A percentile compares a stretch with the other conserved stretches of the same genome.
Evolutionary conservation across 345 rosid genomes (phyloP).

Genomic region (Eucalyptus melliodora): DNA sequence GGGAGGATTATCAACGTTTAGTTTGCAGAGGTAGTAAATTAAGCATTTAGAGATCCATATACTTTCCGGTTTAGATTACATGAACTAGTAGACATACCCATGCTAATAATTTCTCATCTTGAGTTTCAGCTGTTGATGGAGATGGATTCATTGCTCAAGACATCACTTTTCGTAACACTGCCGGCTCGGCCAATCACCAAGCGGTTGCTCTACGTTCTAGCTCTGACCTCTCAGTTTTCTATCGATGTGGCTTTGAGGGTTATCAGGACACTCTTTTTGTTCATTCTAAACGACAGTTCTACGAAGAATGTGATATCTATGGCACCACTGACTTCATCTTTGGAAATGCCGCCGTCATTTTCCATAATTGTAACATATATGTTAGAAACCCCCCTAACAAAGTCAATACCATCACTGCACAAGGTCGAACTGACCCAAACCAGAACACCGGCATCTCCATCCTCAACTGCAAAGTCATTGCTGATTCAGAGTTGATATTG

Average conservation of each 20-base stretch:
- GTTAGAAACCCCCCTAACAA: conserved; percentile 29
- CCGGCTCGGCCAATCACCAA: conserved; percentile 43
- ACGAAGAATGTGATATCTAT: conserved; percentile 41
- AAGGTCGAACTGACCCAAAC: conserved; percentile 47
- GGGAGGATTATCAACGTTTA: background rate
- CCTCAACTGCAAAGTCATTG: conserved; percentile 35
- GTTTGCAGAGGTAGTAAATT: background rate
- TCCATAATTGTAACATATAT: conserved; percentile 41
- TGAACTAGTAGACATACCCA: background rate
- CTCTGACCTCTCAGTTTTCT: conserved; percentile 56
- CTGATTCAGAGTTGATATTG: conserved; percentile 34
- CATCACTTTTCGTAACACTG: conserved; percentile 63
- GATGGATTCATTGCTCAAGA: conserved; percentile 47
- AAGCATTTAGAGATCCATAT: background rate
- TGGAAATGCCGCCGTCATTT: conserved; percentile 47
- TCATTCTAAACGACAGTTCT: conserved; percentile 60
- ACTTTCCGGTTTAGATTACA: background rate
- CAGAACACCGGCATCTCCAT: conserved; percentile 54
- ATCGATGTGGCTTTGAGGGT: conserved; percentile 43
- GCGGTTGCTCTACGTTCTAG: conserved; percentile 68
- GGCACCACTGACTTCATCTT: conserved; percentile 58
- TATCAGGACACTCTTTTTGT: conserved; percentile 63
- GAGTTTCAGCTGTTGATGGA: conserved; percentile 41
- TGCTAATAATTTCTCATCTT: background rate
- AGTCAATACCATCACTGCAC: conserved; percentile 41